Evolutionary conservation across 75 land plant genomes (phyloP), one percentile per base, ranked within the genome.

Genomic region (Pseudotsuga menziesii): DNA sequence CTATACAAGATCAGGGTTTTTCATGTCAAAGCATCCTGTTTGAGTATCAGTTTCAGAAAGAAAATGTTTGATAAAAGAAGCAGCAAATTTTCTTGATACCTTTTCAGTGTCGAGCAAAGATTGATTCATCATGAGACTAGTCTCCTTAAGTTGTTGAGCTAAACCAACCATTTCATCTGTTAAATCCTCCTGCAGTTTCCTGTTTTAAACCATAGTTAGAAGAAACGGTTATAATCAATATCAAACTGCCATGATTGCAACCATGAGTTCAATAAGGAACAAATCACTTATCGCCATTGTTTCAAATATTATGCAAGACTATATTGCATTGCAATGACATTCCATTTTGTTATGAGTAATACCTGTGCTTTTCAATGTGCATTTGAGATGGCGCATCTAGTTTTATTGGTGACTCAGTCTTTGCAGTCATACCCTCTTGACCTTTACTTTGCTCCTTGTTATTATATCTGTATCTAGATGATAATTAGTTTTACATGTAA

Each of bases 121-220:
- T 56, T 86, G 87, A 74, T 83, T 91, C 93, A 95, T 93, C 76
- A 88, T 55, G 4, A 88, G 78, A 76, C 88, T 95, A 27, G 89
- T 83, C 82, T 95, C 94, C 85, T 93, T 95, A 2, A 95, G 88
- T 80, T 93, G 96, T 41, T 78, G 89, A 39, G 98, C 93, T 69
- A 95, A 81, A 57, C 29, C 86, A 76, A 93, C 98, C 98, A 93
- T 95, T 83, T 95, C 98, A 88, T 95, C 98, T 5, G 98, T 91
- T 79, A 96, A 78, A 79, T 87, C 89, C 62, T 96, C 98, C 84
- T 96, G 98, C 54, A 96, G 92, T 82, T 87, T 91, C 86, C 95
- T 90, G 85, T 75, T 44, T 52, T 22, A 80, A 61, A 69, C 14
- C 39, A 56, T 25, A 41, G 59, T 57, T 41, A 20, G 67, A 58